These are phyloP conservation scores for Leccinum truebloodii DNA, from an alignment of 768 basidiomycete genomes.

Conservation along the genomic window DNA sequence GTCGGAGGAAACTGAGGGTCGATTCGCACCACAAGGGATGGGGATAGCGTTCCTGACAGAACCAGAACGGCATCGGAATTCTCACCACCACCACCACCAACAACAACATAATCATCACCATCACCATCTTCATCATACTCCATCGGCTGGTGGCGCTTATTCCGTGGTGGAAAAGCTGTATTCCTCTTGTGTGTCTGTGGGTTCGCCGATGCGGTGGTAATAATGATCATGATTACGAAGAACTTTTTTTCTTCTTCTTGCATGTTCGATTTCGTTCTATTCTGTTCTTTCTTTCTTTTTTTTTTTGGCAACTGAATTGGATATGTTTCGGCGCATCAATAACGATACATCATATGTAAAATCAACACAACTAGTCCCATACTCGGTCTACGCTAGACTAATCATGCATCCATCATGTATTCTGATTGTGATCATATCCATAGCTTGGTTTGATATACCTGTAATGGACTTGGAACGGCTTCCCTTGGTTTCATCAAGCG, in stretches of 20 bases:
- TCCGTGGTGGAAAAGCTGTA: constrained; percentile 21
- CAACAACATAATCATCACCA: not conserved
- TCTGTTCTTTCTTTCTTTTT: not conserved
- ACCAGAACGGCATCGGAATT: constrained; percentile 1
- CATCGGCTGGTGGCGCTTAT: constrained; percentile 13
- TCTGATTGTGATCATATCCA: constrained; percentile 6
- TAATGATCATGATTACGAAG: constrained; percentile 10
- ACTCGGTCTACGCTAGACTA: constrained; percentile 18
- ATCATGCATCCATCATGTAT: constrained; percentile 21
- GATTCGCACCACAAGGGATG: constrained; percentile 22
- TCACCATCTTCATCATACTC: not conserved
- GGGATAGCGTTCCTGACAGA: constrained; percentile 17
- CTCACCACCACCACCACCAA: not conserved
- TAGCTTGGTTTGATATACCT: constrained; percentile 3
- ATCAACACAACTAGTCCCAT: constrained; percentile 20
- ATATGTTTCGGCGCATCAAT: constrained; percentile 20
- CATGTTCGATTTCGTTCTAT: not conserved
- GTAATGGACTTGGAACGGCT: not conserved
- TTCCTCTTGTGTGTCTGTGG: constrained; percentile 21
- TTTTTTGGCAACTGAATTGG: constrained; percentile 2
- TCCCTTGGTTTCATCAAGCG: not conserved
- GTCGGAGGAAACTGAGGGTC: constrained; percentile 5
- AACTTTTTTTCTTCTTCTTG: not conserved
- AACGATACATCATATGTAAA: constrained; percentile 28
- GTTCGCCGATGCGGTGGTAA: constrained; percentile 26